These are phyloP conservation scores for Penicillium salamii DNA, from an alignment of 495 filamentous ascomycete species.

Conservation along the genomic window DNA sequence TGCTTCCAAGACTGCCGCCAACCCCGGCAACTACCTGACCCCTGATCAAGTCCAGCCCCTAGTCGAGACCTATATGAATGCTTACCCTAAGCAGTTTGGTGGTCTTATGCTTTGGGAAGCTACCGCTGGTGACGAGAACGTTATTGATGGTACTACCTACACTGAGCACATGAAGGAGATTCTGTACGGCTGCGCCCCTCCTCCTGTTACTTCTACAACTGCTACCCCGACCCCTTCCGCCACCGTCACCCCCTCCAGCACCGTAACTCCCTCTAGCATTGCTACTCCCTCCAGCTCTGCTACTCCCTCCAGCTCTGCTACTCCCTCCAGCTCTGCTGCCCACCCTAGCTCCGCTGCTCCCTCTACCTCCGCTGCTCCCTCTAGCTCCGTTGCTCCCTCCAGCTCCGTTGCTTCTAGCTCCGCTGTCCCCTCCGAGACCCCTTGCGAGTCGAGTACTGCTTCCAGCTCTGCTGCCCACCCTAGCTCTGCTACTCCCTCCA, in stretches of 20 bases:
- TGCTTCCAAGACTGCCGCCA: slow-evolving; percentile 37
- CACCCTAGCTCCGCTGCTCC: slow-evolving; percentile 6
- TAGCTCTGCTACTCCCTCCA: neutral
- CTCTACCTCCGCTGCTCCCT: neutral
- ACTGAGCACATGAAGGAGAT: slow-evolving; percentile 43
- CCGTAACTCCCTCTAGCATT: too few species aligned
- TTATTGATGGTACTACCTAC: slow-evolving; percentile 41
- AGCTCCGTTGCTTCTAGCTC: neutral
- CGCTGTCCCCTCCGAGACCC: neutral
- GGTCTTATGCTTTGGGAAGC: slow-evolving; percentile 76
- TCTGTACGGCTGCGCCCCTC: slow-evolving; percentile 31
- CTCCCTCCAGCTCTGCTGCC: slow-evolving; percentile 1
- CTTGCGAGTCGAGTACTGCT: slow-evolving; percentile 25
- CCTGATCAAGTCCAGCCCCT: slow-evolving; percentile 47
- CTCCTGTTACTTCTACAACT: slow-evolving; percentile 18
- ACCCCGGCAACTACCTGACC: slow-evolving; percentile 41
- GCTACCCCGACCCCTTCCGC: slow-evolving; percentile 20
- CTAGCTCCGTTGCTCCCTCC: neutral
- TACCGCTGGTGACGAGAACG: slow-evolving; percentile 49
- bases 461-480: slow-evolving; percentile 1
- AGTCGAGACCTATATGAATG: slow-evolving; percentile 46
- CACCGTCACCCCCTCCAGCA: slow-evolving; percentile 10
- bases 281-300: too few species aligned
- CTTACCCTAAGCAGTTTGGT: slow-evolving; percentile 56
- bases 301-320: slow-evolving; percentile 10